A percentile compares a stretch with the other conserved stretches of the same genome.
These are phyloP conservation scores for Pseudogymnoascus sp. DNA, from an alignment of 2,329 filamentous ascomycete species.

Conservation along the genomic window DNA sequence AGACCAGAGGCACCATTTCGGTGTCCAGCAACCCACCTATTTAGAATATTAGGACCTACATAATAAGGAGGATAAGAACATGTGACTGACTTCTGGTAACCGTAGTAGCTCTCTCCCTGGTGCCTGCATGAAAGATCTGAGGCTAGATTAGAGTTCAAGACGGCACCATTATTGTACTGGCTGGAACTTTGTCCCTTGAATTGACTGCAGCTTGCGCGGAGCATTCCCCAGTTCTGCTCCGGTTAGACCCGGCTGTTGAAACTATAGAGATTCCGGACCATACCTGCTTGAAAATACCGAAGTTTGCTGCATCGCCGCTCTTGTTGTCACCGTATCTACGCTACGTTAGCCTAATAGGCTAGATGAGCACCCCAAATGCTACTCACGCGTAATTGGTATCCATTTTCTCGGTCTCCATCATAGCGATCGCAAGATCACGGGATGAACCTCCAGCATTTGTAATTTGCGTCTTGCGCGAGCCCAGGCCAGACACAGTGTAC, in stretches of 20 bases:
- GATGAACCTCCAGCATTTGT: too few relatives aligned
- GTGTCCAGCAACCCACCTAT: background rate
- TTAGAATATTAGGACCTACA: background rate
- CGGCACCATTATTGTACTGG: background rate
- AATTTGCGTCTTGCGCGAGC: too few relatives aligned
- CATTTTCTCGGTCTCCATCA: background rate
- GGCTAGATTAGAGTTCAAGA: background rate
- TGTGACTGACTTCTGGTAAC: background rate
- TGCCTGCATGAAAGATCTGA: background rate
- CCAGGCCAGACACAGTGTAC: too few relatives aligned
- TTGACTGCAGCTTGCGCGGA: background rate
- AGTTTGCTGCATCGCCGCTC: background rate
- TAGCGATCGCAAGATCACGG: background rate
- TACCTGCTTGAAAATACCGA: background rate
- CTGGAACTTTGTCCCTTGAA: background rate
- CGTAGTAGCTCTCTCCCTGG: background rate
- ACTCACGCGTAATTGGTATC: background rate
- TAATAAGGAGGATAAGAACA: too few relatives aligned
- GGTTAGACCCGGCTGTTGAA: background rate
- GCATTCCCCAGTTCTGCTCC: background rate
- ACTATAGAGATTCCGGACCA: background rate
- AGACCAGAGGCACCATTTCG: background rate
- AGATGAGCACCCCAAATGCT: background rate
- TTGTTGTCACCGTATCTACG: background rate
- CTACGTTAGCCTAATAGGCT: background rate